Percentiles rank a stretch among this genome's conserved stretches.
Conservation (phyloP, 345 rosid genomes). For the Populus ilicifolia region DNA sequence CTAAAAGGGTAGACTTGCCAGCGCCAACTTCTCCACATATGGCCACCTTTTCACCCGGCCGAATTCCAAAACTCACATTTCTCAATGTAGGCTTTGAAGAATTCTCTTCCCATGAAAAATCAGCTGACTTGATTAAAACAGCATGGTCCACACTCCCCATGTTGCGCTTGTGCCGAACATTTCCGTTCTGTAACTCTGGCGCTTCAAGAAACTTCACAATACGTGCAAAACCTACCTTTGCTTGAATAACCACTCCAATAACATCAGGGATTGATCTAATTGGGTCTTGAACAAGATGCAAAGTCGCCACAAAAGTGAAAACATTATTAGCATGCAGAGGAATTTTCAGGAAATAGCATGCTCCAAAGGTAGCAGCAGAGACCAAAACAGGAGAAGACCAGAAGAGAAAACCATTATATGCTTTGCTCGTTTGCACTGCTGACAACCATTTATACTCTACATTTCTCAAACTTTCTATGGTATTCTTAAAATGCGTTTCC, state of each 20-base stretch:
- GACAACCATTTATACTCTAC: slow-evolving; percentile 62
- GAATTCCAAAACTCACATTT: slow-evolving; percentile 53
- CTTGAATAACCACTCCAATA: slow-evolving; percentile 80
- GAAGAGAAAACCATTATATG: slow-evolving; percentile 66
- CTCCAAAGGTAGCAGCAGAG: slow-evolving; percentile 79
- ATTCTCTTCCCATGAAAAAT: slow-evolving; percentile 80
- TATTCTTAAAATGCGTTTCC: slow-evolving; percentile 84
- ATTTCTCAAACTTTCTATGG: slow-evolving; percentile 62
- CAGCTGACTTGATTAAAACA: slow-evolving; percentile 50
- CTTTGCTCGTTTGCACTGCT: slow-evolving; percentile 71
- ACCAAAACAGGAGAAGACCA: slow-evolving; percentile 93
- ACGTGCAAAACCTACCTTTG: slow-evolving; percentile 78
- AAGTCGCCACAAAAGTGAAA: slow-evolving; percentile 87
- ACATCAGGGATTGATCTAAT: slow-evolving; percentile 79
- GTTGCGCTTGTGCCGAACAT: slow-evolving; percentile 34
- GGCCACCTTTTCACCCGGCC: slow-evolving; percentile 69
- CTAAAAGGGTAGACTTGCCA: slow-evolving; percentile 87
- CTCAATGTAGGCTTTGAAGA: slow-evolving; percentile 53
- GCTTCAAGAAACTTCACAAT: slow-evolving; percentile 78
- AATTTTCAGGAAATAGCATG: slow-evolving; percentile 70
- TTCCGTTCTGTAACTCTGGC: slow-evolving; percentile 67
- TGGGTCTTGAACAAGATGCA: slow-evolving; percentile 89
- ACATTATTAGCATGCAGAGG: slow-evolving; percentile 83
- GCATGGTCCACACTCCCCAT: slow-evolving; percentile 27
- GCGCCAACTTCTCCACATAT: slow-evolving; percentile 97